Evolutionary conservation across 192 early-diverging fungal species (phyloP).

Genomic region (Coemansia sp.): DNA sequence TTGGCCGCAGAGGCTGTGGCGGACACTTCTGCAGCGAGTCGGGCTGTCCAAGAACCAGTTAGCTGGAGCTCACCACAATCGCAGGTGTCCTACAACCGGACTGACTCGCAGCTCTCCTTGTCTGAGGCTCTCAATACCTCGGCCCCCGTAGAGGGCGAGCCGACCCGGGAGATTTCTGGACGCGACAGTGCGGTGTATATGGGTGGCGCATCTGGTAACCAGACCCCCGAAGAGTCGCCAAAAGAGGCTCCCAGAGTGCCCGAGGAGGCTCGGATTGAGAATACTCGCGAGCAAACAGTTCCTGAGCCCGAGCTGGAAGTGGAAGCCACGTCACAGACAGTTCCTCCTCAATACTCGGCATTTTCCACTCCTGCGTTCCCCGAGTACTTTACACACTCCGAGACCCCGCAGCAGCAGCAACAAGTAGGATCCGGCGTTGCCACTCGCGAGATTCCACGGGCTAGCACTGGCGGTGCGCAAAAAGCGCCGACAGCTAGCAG

Average conservation of each 20-base stretch:
- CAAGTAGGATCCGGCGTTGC: slow-evolving; percentile 19
- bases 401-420: slow-evolving; percentile 13
- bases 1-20: slow-evolving; percentile 5
- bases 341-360: slow-evolving; percentile 22
- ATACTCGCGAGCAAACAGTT: not conserved
- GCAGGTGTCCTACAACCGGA: slow-evolving; percentile 40
- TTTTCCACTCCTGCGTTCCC: slow-evolving; percentile 47
- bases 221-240: not conserved
- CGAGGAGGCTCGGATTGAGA: not conserved
- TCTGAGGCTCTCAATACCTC: slow-evolving; percentile 7
- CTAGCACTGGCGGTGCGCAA: slow-evolving; percentile 14
- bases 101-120: slow-evolving; percentile 30
- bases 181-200: slow-evolving; percentile 49
- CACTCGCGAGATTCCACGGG: slow-evolving; percentile 29
- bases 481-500: slow-evolving; percentile 9
- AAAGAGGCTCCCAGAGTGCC: slow-evolving; percentile 7
- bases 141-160: slow-evolving; percentile 1
- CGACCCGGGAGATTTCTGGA: slow-evolving; percentile 10
- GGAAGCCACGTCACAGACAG: not conserved
- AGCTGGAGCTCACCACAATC: slow-evolving; percentile 31
- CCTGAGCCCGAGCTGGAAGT: slow-evolving; percentile 1
- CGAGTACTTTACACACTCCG: slow-evolving; percentile 40
- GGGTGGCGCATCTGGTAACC: slow-evolving; percentile 15
- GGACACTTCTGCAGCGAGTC: not conserved
- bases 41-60: slow-evolving; percentile 9